Evolutionary conservation across 225 moss, liverwort and hornwort species (phyloP).

Genomic region (Physcomitrium patens): DNA sequence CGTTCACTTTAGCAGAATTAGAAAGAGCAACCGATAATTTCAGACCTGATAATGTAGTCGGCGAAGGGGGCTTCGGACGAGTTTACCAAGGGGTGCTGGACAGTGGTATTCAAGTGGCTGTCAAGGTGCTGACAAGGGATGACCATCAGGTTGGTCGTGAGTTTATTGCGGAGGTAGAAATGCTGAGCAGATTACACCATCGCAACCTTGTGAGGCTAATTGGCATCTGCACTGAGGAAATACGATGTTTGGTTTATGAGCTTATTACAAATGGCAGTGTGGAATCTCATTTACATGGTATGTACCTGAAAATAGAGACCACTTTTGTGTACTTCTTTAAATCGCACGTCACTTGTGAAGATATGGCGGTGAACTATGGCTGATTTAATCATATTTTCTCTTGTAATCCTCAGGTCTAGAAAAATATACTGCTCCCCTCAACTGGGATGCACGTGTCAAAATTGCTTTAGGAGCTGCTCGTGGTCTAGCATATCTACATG

Average conservation of each 20-base stretch:
- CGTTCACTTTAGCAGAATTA: constrained; percentile 69
- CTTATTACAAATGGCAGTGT: constrained; percentile 81
- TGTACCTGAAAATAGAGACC: constrained; percentile 25
- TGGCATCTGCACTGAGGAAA: constrained; percentile 77
- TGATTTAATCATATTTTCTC: neutral
- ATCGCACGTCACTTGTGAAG: neutral
- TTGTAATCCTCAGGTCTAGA: constrained; percentile 39
- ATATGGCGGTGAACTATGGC: constrained; percentile 2
- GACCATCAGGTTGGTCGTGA: constrained; percentile 69
- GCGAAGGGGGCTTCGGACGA: constrained; percentile 89
- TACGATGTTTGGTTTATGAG: constrained; percentile 77
- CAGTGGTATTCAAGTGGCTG: constrained; percentile 73
- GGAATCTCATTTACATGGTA: constrained; percentile 80
- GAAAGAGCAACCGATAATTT: constrained; percentile 79
- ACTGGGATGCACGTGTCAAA: constrained; percentile 59
- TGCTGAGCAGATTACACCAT: constrained; percentile 80
- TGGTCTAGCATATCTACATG: constrained; percentile 60
- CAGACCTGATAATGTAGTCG: constrained; percentile 73
- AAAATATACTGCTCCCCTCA: constrained; percentile 47
- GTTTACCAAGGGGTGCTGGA: constrained; percentile 83
- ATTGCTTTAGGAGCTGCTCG: constrained; percentile 65
- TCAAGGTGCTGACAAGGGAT: constrained; percentile 72
- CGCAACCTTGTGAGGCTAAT: constrained; percentile 77
- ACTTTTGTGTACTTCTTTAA: no score
- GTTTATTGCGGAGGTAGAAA: constrained; percentile 83